phyloP scores from a whole-genome alignment of 176 grass and related monocot species.

The sorghum (Sorghum bicolor) region Sorghum_bicolor_NCBIv3 NC_012870.2:22274501-22275000 shows the following conservation, averaged over 20 bases:
- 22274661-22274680: neutral
- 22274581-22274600: conserved; percentile 21
- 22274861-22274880: neutral
- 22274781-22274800: conserved; percentile 65
- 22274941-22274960: conserved; percentile 88
- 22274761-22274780: conserved; percentile 74
- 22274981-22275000: conserved; percentile 18
- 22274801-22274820: neutral
- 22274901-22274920: conserved; percentile 67
- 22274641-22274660: conserved; percentile 51
- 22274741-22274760: conserved; percentile 46
- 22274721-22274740: neutral
- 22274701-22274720: neutral
- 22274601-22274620: conserved; percentile 70
- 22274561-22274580: neutral
- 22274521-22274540: neutral
- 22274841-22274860: neutral
- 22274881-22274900: conserved; percentile 33
- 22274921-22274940: conserved; percentile 72
- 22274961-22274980: conserved; percentile 92
- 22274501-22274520: neutral
- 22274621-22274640: conserved; percentile 86
- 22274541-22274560: neutral
- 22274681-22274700: neutral
- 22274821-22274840: neutral